These are phyloP conservation scores for Hypoxylon sp. DNA, from an alignment of 2,329 filamentous ascomycete genomes.

Conservation along the genomic window DNA sequence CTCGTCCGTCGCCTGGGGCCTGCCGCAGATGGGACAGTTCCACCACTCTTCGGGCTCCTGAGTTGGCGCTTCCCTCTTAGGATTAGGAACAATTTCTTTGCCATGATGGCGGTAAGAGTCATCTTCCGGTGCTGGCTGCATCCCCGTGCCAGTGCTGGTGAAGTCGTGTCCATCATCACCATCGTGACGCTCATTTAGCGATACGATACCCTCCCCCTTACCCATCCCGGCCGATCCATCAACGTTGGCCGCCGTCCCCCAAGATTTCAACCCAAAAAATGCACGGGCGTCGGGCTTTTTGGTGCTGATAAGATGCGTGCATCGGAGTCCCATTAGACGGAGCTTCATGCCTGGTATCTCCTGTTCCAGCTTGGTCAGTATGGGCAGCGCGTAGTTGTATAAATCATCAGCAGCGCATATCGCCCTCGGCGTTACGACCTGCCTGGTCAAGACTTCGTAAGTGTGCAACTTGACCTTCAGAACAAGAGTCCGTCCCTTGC, in stretches of 20 bases:
- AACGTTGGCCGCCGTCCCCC: conserved; percentile 36
- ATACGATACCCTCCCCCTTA: conserved; percentile 63
- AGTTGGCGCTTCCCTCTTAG: conserved; percentile 44
- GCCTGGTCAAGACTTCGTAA: conserved; percentile 88
- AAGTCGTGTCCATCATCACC: conserved; percentile 26
- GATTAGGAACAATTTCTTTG: conserved; percentile 61
- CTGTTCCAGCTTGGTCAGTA: conserved; percentile 83
- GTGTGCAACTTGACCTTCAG: conserved; percentile 95
- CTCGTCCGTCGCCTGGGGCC: conserved; percentile 78
- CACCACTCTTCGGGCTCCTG: conserved; percentile 65
- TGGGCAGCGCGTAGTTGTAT: conserved; percentile 81
- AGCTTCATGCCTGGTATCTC: conserved; percentile 82
- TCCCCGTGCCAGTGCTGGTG: conserved; percentile 61
- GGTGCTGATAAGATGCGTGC: conserved; percentile 85
- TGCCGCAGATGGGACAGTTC: conserved; percentile 88
- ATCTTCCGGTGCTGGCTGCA: conserved; percentile 64
- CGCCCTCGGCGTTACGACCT: conserved; percentile 76
- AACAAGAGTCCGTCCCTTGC: conserved; percentile 89
- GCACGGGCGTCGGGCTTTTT: conserved; percentile 79
- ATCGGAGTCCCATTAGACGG: conserved; percentile 86
- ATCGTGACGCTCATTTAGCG: conserved; percentile 63
- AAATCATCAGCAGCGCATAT: conserved; percentile 80
- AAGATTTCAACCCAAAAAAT: conserved; percentile 75
- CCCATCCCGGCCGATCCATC: conserved; percentile 24
- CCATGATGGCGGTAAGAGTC: conserved; percentile 51